Evolutionary conservation across 1,139 yeast genomes (phyloP).

Genomic region (Torulaspora globosa): DNA sequence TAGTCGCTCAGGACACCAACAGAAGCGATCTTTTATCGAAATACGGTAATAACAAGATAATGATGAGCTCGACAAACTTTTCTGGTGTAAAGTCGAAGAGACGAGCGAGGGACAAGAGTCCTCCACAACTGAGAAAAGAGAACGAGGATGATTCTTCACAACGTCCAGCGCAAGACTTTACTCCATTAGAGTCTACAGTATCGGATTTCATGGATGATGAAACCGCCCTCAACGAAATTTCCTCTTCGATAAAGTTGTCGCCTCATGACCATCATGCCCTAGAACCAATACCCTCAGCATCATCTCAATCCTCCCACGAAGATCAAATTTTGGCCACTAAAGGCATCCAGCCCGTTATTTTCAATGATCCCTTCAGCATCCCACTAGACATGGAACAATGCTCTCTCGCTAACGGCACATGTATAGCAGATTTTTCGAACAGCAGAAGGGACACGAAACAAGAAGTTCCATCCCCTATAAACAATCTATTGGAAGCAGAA

Average conservation of each 20-base stretch:
- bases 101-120: slow-evolving; percentile 6
- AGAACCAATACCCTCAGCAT: slow-evolving; percentile 16
- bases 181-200: slow-evolving; percentile 10
- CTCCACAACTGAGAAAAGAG: slow-evolving; percentile 5
- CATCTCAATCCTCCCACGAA: slow-evolving; percentile 18
- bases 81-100: slow-evolving; percentile 16
- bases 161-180: slow-evolving; percentile 1
- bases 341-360: slow-evolving; percentile 5
- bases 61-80: slow-evolving; percentile 31
- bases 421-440: slow-evolving; percentile 4
- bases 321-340: slow-evolving; percentile 6
- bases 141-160: background rate
- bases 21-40: slow-evolving; percentile 24
- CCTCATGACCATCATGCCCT: slow-evolving; percentile 14
- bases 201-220: slow-evolving; percentile 13
- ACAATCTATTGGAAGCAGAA: slow-evolving; percentile 20
- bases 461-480: slow-evolving; percentile 10
- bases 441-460: slow-evolving; percentile 1
- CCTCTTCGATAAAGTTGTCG: slow-evolving; percentile 15
- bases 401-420: slow-evolving; percentile 10
- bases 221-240: slow-evolving; percentile 10
- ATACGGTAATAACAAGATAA: slow-evolving; percentile 28
- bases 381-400: slow-evolving; percentile 28
- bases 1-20: slow-evolving; percentile 31
- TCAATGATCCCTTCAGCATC: slow-evolving; percentile 17